Percentiles rank a stretch among this genome's conserved stretches.
phyloP scores from a whole-genome alignment of 305 asterid species.

The Vinca major region DNA sequence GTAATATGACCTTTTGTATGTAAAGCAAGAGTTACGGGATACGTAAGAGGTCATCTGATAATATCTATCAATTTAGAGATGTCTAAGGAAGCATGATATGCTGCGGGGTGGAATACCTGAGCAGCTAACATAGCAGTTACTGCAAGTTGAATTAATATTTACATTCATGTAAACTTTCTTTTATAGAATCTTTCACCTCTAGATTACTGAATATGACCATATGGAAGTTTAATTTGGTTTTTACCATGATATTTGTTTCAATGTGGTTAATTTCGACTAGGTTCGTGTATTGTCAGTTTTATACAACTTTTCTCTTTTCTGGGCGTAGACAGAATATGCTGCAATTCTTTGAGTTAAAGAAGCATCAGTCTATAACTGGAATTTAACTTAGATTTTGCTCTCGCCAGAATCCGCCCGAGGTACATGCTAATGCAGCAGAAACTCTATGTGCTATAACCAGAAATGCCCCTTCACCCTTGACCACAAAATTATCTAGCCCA shows the following conservation, averaged over 20 bases:
- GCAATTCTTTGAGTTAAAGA: background rate
- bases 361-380: background rate
- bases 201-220: background rate
- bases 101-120: background rate
- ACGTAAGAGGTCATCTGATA: background rate
- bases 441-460: slow-evolving; percentile 76
- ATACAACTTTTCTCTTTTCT: background rate
- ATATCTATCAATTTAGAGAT: background rate
- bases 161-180: background rate
- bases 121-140: background rate
- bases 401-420: slow-evolving; percentile 54
- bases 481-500: slow-evolving; percentile 69
- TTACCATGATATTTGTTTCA: background rate
- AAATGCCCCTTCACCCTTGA: slow-evolving; percentile 67
- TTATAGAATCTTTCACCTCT: background rate
- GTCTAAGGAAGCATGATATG: background rate
- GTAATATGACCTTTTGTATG: background rate
- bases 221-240: background rate
- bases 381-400: background rate
- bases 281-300: background rate
- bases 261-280: background rate
- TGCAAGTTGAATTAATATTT: background rate
- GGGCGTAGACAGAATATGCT: background rate
- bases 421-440: slow-evolving; percentile 84
- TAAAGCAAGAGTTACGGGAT: no score